Evolutionary conservation across 2,329 filamentous ascomycete genomes (phyloP).

Genomic region (Mariannaea sp.): DNA sequence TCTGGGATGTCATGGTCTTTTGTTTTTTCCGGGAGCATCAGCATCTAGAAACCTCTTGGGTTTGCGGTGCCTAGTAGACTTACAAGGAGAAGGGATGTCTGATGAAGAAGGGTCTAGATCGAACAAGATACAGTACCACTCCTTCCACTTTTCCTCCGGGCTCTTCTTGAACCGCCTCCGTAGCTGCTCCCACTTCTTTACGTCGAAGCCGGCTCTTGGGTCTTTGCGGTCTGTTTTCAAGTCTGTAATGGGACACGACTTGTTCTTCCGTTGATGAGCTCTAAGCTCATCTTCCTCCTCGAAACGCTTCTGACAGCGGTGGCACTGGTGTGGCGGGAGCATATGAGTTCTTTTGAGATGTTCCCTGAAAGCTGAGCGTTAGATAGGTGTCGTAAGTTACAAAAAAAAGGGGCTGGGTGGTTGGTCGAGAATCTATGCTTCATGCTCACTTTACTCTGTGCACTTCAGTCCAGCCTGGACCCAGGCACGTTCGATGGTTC

Average conservation of each 20-base stretch:
- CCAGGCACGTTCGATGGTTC: constrained; percentile 30
- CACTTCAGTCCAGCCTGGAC: constrained; percentile 32
- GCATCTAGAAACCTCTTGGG: background rate
- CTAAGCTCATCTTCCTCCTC: constrained; percentile 26
- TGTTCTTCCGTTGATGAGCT: constrained; percentile 27
- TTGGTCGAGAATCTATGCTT: too few species aligned
- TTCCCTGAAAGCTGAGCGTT: constrained; percentile 28
- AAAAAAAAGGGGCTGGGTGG: background rate
- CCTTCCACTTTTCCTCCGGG: constrained; percentile 17
- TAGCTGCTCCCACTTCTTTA: constrained; percentile 29
- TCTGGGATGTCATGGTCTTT: constrained; percentile 11
- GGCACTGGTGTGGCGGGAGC: constrained; percentile 28
- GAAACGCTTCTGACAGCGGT: constrained; percentile 28
- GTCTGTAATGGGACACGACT: constrained; percentile 29
- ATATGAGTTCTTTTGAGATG: constrained; percentile 32
- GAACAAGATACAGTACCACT: constrained; percentile 22
- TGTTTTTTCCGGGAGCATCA: constrained; percentile 1
- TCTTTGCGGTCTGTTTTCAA: constrained; percentile 15
- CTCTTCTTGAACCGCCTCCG: constrained; percentile 18
- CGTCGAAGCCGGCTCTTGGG: constrained; percentile 31
- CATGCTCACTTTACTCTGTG: constrained; percentile 35
- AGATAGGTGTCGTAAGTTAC: background rate
- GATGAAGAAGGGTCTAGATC: constrained; percentile 11
- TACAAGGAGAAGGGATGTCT: constrained; percentile 22
- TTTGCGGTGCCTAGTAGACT: constrained; percentile 3